Base-by-base conservation (phyloP, 805 yeast species). In the Pichia rugopelliculosa region DNA sequence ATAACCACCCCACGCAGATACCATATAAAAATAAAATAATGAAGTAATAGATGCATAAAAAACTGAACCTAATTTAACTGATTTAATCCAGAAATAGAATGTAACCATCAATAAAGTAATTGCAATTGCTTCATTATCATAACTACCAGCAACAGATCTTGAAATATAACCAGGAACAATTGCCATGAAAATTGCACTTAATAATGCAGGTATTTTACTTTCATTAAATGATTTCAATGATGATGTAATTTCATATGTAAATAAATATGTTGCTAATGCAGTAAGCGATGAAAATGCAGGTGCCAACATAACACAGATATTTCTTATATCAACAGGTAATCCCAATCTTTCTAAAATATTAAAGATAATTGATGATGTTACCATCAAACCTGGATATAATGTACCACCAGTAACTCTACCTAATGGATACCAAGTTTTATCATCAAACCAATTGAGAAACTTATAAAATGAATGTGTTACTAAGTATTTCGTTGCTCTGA, bases 401-500 rank as follows among this genome's bases (percentile, higher is more conserved):
- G 99, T 95, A 49, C 99, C 99, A 57, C 99, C 99, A 12, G 99
- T 93, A 61, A 93, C 99, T 70, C 99, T 79, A 20, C 99, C 99
- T 56, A 93, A 74, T 18, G 99, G 99, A 66, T 93, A 93, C 99
- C 99, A 93, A 18, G 99, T 91, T 63, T 96, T 80, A 65, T 91
- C 97, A 65, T 93, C 99, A 60, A 93, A 93, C 99, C 99, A 93
- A 66, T 93, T 93, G 60, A 95, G 75, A 61, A 93, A 95, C 56
- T 89, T 90, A 72, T 89, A 84, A 66, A 80, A 91, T 7, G 93
- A 83, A 60, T 88, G 80, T 39, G 78, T 72, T 26, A 88, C 95
- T 55, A 93, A 75, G 66, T 87, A 88, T 66, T 86, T 85, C n/a
- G 99, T 87, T 39, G 99, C 99, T 55, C 99, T 74, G 72, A 79